Conservation (phyloP, 257 asterid species). For the Nicotiana attenuata region DNA sequence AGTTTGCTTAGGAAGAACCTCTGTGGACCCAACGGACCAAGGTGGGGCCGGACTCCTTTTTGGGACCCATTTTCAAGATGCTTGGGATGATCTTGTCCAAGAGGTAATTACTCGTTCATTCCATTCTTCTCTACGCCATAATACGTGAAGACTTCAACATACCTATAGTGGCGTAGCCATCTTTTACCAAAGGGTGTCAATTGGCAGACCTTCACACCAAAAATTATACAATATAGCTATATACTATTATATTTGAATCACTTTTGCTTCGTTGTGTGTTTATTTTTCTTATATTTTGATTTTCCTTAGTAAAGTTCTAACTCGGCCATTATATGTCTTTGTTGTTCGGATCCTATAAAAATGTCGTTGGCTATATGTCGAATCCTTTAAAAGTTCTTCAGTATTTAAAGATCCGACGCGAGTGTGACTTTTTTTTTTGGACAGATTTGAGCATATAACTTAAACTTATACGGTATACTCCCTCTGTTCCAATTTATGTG, state of each 20-base stretch:
- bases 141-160: no score
- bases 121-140: neutral
- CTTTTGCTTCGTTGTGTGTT: no score
- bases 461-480: neutral
- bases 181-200: no score
- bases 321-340: neutral
- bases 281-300: no score
- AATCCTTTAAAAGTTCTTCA: neutral
- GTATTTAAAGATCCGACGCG: neutral
- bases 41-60: conserved; percentile 94
- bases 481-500: no score
- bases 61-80: conserved; percentile 92
- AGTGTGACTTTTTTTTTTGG: neutral
- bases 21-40: conserved; percentile 74
- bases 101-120: conserved; percentile 44
- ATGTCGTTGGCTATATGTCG: no score
- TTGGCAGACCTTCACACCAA: no score
- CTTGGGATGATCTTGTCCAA: conserved; percentile 95
- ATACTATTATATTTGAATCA: no score
- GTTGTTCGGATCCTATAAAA: neutral
- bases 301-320: no score
- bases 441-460: neutral
- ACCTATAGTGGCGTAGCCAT: no score
- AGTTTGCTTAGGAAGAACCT: conserved; percentile 78
- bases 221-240: no score